A percentile compares a stretch with the other conserved stretches of the same genome.
Conservation (phyloP, 1,139 yeast genomes). For the Pichia sp. region DNA sequence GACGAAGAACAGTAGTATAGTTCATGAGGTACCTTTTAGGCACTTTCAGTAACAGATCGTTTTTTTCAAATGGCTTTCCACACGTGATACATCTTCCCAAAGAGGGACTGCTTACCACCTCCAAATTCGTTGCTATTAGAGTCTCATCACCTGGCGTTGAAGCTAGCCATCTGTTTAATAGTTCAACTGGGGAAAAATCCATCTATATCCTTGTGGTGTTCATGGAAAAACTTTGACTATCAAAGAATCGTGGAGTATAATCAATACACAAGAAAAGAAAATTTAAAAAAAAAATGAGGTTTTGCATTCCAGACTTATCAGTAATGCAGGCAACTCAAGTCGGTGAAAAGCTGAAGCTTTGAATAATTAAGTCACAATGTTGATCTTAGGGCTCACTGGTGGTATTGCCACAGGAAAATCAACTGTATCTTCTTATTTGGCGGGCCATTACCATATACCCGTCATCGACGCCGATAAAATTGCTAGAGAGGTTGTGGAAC, state of each 20-base stretch:
- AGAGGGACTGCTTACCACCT: conserved; percentile 32
- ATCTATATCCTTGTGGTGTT: no score
- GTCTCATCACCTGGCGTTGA: background rate
- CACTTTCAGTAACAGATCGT: conserved; percentile 36
- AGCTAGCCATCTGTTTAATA: conserved; percentile 9
- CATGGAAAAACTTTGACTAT: no score
- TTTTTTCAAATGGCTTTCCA: conserved; percentile 32
- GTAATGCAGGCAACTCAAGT: no score
- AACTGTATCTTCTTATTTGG: conserved; percentile 67
- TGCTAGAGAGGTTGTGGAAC: conserved; percentile 80
- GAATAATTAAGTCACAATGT: conserved; percentile 48
- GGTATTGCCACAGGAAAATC: conserved; percentile 96
- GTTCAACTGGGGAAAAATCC: background rate
- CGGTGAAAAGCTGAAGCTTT: background rate
- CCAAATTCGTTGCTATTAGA: conserved; percentile 19
- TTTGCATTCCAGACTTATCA: no score
- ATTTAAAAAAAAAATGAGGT: no score
- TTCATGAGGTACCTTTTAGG: conserved; percentile 62
- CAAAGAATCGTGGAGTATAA: no score
- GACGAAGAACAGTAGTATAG: conserved; percentile 44
- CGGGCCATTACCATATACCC: conserved; percentile 49
- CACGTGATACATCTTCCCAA: conserved; percentile 68
- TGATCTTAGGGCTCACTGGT: conserved; percentile 89
- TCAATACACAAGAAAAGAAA: no score
- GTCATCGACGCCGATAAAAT: conserved; percentile 87